Conservation (phyloP, 1,284 basidiomycete species). For the Melampsora larici-populina region DNA sequence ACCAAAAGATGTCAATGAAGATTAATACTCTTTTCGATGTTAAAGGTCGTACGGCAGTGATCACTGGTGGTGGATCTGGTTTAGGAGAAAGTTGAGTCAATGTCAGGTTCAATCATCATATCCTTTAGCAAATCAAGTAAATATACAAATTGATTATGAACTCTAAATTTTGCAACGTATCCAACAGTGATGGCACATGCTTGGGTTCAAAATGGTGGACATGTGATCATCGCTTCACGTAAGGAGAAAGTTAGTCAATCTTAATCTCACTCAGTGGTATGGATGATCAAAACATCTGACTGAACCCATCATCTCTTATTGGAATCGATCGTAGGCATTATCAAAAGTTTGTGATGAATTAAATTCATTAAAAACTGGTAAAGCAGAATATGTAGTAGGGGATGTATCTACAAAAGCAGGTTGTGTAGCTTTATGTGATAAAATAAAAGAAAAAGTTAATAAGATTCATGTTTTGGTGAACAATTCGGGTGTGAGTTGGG, state of each 20-base stretch:
- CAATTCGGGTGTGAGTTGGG: conserved; percentile 44
- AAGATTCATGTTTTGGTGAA: conserved; percentile 44
- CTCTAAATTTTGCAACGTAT: background rate
- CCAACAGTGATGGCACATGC: conserved; percentile 42
- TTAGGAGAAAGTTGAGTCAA: conserved; percentile 43
- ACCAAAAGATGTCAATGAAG: background rate
- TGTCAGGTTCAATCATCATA: background rate
- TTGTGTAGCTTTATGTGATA: conserved; percentile 35
- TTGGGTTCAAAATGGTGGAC: conserved; percentile 40
- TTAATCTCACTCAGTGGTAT: background rate
- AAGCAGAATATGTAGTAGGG: conserved; percentile 39
- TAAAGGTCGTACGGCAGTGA: conserved; percentile 33
- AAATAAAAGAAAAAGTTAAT: conserved; percentile 38
- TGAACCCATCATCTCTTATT: background rate
- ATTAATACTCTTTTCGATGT: conserved; percentile 37
- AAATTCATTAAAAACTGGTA: conserved; percentile 21
- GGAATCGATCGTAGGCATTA: conserved; percentile 7
- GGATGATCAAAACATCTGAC: too few relatives aligned
- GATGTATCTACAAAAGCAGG: conserved; percentile 41
- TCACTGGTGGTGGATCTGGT: conserved; percentile 43
- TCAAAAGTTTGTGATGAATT: conserved; percentile 36
- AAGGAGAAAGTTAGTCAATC: conserved; percentile 36
- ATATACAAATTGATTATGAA: background rate
- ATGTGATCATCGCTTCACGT: conserved; percentile 42
- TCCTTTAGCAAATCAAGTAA: background rate